A percentile compares a stretch with the other conserved stretches of the same genome.
These are phyloP conservation scores for Cubamyces lactineus DNA, from an alignment of 768 basidiomycete genomes.

Conservation along the genomic window DNA sequence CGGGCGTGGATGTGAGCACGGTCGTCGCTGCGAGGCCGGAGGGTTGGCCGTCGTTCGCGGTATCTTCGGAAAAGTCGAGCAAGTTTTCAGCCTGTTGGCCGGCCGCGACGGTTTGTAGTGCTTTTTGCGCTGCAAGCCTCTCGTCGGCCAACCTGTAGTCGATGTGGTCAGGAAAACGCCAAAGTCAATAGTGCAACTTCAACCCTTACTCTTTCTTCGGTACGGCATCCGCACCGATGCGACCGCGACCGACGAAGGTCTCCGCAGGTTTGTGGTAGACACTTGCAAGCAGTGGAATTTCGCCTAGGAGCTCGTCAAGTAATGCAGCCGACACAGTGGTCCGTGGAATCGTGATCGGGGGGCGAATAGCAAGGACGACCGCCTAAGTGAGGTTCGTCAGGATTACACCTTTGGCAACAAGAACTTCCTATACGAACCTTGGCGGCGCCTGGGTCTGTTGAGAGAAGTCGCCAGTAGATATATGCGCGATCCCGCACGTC, in stretches of 20 bases:
- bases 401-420: too few relatives aligned
- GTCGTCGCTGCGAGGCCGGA: conserved; percentile 81
- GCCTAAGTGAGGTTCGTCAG: conserved; percentile 43
- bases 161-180: neutral
- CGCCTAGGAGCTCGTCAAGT: conserved; percentile 88
- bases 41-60: conserved; percentile 55
- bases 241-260: conserved; percentile 92
- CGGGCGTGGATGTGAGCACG: conserved; percentile 69
- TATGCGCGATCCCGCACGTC: conserved; percentile 97
- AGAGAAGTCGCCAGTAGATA: conserved; percentile 95
- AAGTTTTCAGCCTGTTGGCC: conserved; percentile 95
- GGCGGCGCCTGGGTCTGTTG: conserved; percentile 93
- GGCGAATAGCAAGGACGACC: conserved; percentile 89
- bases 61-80: conserved; percentile 87
- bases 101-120: conserved; percentile 86
- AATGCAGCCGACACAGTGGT: conserved; percentile 88
- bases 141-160: conserved; percentile 62
- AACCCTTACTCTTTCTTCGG: conserved; percentile 65
- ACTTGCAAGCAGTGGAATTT: conserved; percentile 87
- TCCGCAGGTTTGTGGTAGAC: conserved; percentile 98
- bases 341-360: conserved; percentile 90
- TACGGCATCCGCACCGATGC: conserved; percentile 82
- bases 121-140: conserved; percentile 73
- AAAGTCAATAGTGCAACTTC: neutral
- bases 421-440: conserved; percentile 57